These are phyloP conservation scores for Isabelozyma pseudorhagii DNA, from an alignment of 805 yeast genomes.

Conservation along the genomic window DNA sequence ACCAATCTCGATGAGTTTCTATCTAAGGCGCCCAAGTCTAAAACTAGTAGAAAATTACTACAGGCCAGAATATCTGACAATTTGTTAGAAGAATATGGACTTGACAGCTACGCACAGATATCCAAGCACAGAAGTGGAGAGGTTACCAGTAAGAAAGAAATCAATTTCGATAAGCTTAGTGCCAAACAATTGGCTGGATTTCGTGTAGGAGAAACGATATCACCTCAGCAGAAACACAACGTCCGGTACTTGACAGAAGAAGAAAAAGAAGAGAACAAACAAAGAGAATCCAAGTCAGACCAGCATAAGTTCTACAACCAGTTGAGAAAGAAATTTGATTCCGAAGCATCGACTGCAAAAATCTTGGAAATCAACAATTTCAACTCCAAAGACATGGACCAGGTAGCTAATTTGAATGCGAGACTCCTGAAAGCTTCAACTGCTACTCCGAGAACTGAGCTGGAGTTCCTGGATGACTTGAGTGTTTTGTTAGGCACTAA, in stretches of 20 bases:
- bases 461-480: constrained; percentile 15
- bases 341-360: constrained; percentile 5
- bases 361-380: constrained; percentile 36
- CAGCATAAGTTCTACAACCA: constrained; percentile 25
- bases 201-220: constrained; percentile 26
- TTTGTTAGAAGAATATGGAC: constrained; percentile 38
- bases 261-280: constrained; percentile 23
- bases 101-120: constrained; percentile 27
- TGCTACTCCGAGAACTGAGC: background rate
- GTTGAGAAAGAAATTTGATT: constrained; percentile 23
- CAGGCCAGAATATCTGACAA: constrained; percentile 26
- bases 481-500: constrained; percentile 11
- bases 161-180: constrained; percentile 20
- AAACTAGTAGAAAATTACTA: constrained; percentile 27
- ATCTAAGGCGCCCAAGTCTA: constrained; percentile 11
- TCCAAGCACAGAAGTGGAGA: constrained; percentile 22
- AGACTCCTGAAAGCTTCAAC: background rate
- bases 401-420: constrained; percentile 19
- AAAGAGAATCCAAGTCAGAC: constrained; percentile 19
- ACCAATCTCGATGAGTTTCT: constrained; percentile 21
- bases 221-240: constrained; percentile 1
- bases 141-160: constrained; percentile 15
- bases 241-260: constrained; percentile 20
- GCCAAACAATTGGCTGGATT: constrained; percentile 32
- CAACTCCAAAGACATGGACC: constrained; percentile 18